Evolutionary conservation across 2,329 filamentous ascomycete genomes (phyloP).

Genomic region (Sclerotinia trifoliorum): DNA sequence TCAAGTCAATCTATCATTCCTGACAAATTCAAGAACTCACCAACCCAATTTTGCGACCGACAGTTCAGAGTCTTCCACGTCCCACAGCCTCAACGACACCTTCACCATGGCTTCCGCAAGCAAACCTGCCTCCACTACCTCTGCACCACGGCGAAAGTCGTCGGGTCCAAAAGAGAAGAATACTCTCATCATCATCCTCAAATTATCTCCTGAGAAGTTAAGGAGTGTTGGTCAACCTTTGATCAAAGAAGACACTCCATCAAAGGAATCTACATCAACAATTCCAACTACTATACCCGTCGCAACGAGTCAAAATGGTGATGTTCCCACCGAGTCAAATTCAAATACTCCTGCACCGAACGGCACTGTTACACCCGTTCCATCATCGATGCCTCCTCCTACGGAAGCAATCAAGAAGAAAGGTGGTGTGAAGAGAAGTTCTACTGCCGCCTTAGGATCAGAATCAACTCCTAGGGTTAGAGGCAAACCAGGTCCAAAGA

Average conservation of each 20-base stretch:
- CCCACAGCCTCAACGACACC: slow-evolving; percentile 11
- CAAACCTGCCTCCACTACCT: slow-evolving; percentile 27
- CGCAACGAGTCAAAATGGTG: slow-evolving; percentile 47
- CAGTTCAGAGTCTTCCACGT: slow-evolving; percentile 1
- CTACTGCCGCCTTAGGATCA: slow-evolving; percentile 57
- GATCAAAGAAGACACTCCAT: slow-evolving; percentile 45
- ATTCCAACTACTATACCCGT: slow-evolving; percentile 41
- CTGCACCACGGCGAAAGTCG: slow-evolving; percentile 34
- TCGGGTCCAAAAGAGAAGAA: slow-evolving; percentile 32
- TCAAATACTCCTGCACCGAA: slow-evolving; percentile 57
- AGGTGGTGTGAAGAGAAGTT: slow-evolving; percentile 60
- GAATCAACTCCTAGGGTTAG: slow-evolving; percentile 68
- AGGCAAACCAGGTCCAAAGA: slow-evolving; percentile 93
- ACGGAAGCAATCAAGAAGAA: slow-evolving; percentile 70
- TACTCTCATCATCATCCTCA: slow-evolving; percentile 51
- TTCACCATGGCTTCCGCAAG: slow-evolving; percentile 34
- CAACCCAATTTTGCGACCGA: slow-evolving; percentile 19
- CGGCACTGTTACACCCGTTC: slow-evolving; percentile 50
- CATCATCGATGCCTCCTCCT: slow-evolving; percentile 58
- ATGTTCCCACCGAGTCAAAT: slow-evolving; percentile 59
- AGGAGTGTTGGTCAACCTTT: slow-evolving; percentile 45
- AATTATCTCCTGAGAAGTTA: slow-evolving; percentile 51
- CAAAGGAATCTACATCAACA: slow-evolving; percentile 44
- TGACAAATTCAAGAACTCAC: slow-evolving; percentile 11
- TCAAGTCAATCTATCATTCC: not conserved